Conservation (phyloP, 2,329 filamentous ascomycete species). For the Ascochyta fabae region DNA sequence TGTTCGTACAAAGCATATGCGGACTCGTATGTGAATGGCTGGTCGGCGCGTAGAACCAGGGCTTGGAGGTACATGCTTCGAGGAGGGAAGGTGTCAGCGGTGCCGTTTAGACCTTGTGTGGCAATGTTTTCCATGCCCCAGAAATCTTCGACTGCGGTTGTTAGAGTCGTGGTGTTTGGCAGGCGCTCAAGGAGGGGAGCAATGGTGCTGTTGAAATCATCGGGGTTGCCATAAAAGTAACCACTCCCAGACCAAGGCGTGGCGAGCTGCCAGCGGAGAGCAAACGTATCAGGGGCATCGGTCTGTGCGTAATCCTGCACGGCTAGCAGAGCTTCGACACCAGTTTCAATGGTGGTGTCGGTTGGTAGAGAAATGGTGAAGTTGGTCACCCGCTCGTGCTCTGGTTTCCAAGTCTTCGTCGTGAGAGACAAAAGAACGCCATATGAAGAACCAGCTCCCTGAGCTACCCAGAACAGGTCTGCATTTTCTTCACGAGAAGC, state of each 20-base stretch:
- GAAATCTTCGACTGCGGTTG: slow-evolving; percentile 18
- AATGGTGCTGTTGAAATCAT: slow-evolving; percentile 22
- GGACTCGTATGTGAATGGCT: slow-evolving; percentile 20
- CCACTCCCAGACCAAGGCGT: slow-evolving; percentile 21
- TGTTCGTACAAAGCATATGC: slow-evolving; percentile 17
- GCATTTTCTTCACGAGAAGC: slow-evolving; percentile 25
- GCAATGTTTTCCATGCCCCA: slow-evolving; percentile 23
- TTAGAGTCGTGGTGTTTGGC: slow-evolving; percentile 18
- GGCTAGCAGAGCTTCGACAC: slow-evolving; percentile 18
- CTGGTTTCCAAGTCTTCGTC: slow-evolving; percentile 22
- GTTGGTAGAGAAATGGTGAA: slow-evolving; percentile 23
- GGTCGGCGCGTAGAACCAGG: slow-evolving; percentile 19
- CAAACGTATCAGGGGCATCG: slow-evolving; percentile 24
- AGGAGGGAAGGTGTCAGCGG: slow-evolving; percentile 17
- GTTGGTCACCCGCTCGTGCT: slow-evolving; percentile 18
- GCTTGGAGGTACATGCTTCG: slow-evolving; percentile 26
- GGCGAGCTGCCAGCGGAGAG: slow-evolving; percentile 25
- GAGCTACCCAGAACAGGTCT: slow-evolving; percentile 34
- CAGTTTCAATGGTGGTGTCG: slow-evolving; percentile 18
- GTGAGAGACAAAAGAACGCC: slow-evolving; percentile 24
- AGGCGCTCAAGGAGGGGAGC: slow-evolving; percentile 20
- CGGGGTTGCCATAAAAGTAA: slow-evolving; percentile 25
- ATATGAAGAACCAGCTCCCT: slow-evolving; percentile 26
- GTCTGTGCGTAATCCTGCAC: slow-evolving; percentile 25
- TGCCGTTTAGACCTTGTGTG: slow-evolving; percentile 15